Percentiles rank a stretch among this genome's conserved stretches.
Evolutionary conservation across 1,284 basidiomycete species (phyloP).

Genomic region (Microbotryum intermedium): DNA sequence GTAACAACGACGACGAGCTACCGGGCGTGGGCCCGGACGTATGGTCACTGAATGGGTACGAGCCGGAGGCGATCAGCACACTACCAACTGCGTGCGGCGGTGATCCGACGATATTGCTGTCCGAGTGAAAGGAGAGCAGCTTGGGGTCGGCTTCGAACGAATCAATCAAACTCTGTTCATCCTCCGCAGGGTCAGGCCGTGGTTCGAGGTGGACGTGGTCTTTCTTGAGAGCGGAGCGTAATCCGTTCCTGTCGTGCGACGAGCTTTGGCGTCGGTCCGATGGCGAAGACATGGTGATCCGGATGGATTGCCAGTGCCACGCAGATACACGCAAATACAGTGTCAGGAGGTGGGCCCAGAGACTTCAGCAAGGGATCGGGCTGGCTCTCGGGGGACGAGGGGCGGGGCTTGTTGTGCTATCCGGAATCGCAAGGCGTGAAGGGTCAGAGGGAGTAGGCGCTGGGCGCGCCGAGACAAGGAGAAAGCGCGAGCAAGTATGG

Average conservation of each 20-base stretch:
- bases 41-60: not conserved
- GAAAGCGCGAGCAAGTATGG: no score
- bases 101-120: not conserved
- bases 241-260: conserved; percentile 4
- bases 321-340: no score
- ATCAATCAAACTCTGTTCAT: not conserved
- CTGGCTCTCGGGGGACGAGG: no score
- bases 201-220: conserved; percentile 3
- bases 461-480: no score
- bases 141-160: not conserved
- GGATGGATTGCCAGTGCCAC: no score
- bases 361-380: no score
- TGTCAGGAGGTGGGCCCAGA: no score
- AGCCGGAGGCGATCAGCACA: not conserved
- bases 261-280: conserved; percentile 9
- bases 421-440: no score
- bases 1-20: no score
- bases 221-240: conserved; percentile 7
- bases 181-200: not conserved
- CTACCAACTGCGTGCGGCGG: not conserved
- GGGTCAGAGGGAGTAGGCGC: no score
- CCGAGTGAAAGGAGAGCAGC: not conserved
- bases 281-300: no score
- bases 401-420: no score
- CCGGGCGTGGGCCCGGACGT: not conserved